Percentiles rank a stretch among this genome's conserved stretches.
phyloP scores from a whole-genome alignment of 1,139 yeast genomes.

The Candida freyschussii region DNA sequence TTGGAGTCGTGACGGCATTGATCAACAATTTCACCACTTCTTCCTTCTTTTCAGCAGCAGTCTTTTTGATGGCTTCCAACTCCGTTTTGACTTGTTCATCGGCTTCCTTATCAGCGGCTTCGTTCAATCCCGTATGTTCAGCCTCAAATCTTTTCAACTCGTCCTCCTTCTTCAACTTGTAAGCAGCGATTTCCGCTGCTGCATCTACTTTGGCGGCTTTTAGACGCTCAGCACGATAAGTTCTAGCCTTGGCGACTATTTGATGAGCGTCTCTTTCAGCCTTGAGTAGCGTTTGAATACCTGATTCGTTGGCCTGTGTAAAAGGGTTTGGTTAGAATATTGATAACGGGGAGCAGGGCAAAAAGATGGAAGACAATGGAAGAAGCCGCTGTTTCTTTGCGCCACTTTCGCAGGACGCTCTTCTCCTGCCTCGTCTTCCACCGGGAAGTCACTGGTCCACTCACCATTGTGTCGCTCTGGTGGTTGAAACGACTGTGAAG shows the following conservation, averaged over 20 bases:
- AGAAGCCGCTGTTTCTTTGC: too few relatives aligned
- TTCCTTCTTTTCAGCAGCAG: constrained; percentile 57
- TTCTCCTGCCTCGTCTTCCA: too few relatives aligned
- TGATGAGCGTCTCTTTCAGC: constrained; percentile 97
- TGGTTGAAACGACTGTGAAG: too few relatives aligned
- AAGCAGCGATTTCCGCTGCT: constrained; percentile 78
- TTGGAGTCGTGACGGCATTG: constrained; percentile 74
- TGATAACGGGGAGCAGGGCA: background rate
- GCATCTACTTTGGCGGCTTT: constrained; percentile 96
- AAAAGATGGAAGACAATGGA: constrained; percentile 2
- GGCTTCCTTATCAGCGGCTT: constrained; percentile 67
- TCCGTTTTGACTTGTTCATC: constrained; percentile 56
- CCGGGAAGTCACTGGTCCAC: too few relatives aligned
- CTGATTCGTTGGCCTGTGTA: constrained; percentile 20
- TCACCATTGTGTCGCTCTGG: too few relatives aligned
- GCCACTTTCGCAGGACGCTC: too few relatives aligned
- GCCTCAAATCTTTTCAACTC: constrained; percentile 73
- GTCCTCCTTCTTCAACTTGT: constrained; percentile 77
- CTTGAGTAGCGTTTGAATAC: constrained; percentile 30
- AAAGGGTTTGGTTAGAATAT: constrained; percentile 5
- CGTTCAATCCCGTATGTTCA: constrained; percentile 64
- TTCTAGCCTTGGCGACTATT: constrained; percentile 86
- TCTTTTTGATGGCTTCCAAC: constrained; percentile 55
- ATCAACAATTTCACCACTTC: constrained; percentile 72
- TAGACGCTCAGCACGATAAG: constrained; percentile 78